These are phyloP conservation scores for Zizania palustris DNA, from an alignment of 202 grass and related monocot genomes.

Conservation along the genomic window DNA sequence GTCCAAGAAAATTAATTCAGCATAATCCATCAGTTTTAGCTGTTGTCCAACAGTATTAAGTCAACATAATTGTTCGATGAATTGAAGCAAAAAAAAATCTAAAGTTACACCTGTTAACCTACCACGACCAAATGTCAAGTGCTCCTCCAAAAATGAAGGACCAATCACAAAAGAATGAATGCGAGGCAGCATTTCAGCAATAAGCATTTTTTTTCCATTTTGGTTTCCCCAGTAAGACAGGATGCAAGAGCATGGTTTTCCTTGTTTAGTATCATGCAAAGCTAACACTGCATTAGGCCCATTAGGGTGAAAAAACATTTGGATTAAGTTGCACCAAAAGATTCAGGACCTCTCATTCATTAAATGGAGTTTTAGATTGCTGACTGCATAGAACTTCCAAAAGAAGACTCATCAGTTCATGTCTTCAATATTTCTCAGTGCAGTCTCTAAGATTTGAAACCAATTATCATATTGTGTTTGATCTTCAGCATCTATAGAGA, in stretches of 20 bases:
- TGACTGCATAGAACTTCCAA: slow-evolving; percentile 8
- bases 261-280: neutral
- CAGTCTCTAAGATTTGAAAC: neutral
- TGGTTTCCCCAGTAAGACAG: neutral
- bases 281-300: neutral
- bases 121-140: slow-evolving; percentile 3
- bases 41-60: slow-evolving; percentile 30
- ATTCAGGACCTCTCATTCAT: neutral
- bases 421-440: slow-evolving; percentile 3
- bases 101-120: slow-evolving; percentile 1
- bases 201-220: neutral
- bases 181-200: neutral
- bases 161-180: neutral
- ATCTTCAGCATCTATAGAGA: no score
- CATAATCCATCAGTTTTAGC: slow-evolving; percentile 65
- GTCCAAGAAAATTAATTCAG: slow-evolving; percentile 27
- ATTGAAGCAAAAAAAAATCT: slow-evolving; percentile 11
- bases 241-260: neutral
- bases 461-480: no score
- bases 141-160: neutral
- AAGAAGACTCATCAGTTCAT: neutral
- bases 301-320: neutral
- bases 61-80: neutral
- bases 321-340: neutral
- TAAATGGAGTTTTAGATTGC: neutral